Conservation (phyloP, 2,329 filamentous ascomycete species). For the Pyrenophora teres region DNA sequence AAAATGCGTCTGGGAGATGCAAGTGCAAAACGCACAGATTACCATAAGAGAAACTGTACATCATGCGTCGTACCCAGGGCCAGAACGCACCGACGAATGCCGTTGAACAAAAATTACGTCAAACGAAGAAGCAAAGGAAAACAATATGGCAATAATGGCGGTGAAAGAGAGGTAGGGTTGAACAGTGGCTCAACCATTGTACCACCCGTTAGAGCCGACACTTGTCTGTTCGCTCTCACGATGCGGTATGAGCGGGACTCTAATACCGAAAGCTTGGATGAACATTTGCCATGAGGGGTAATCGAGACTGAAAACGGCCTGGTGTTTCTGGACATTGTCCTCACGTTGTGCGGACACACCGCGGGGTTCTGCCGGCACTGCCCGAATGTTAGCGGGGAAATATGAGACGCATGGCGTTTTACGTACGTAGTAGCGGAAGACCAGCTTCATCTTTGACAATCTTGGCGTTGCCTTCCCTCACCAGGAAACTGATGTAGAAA, state of each 20-base stretch:
- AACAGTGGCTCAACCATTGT: constrained; percentile 13
- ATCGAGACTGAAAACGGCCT: constrained; percentile 87
- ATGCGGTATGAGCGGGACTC: constrained; percentile 83
- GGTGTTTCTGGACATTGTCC: constrained; percentile 63
- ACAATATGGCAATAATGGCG: no score
- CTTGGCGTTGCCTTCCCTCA: constrained; percentile 79
- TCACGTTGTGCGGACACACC: constrained; percentile 60
- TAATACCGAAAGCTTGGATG: constrained; percentile 75
- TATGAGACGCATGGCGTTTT: background rate
- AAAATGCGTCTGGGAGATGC: background rate
- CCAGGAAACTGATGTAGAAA: constrained; percentile 94
- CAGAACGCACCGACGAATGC: background rate
- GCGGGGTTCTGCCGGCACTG: constrained; percentile 54
- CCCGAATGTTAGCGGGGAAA: constrained; percentile 7
- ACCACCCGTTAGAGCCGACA: constrained; percentile 35
- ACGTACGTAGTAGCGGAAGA: constrained; percentile 80
- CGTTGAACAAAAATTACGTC: background rate
- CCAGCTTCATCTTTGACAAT: constrained; percentile 74
- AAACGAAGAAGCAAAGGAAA: background rate
- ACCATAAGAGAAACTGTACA: background rate
- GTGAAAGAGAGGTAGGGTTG: no score
- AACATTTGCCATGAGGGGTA: constrained; percentile 81
- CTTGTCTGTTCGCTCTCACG: constrained; percentile 51
- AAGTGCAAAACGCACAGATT: background rate
- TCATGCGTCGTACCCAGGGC: background rate